Percentiles rank a stretch among this genome's conserved stretches.
Evolutionary conservation across 805 yeast species (phyloP).

Genomic region (Saccharomycopsis fermentans): DNA sequence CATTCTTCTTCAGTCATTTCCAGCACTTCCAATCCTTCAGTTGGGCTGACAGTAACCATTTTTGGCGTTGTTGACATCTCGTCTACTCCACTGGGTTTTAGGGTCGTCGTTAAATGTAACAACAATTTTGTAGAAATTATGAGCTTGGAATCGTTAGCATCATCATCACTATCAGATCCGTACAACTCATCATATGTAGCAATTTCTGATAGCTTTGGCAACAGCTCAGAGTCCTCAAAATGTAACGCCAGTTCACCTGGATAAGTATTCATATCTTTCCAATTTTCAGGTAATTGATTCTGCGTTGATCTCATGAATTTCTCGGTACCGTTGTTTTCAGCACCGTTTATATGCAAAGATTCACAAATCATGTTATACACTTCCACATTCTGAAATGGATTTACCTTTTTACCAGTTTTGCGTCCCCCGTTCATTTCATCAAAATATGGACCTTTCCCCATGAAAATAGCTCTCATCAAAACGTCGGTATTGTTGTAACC

Average conservation of each 20-base stretch:
- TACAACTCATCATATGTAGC: constrained; percentile 26
- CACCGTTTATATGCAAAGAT: constrained; percentile 40
- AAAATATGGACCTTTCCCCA: constrained; percentile 78
- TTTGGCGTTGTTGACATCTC: not conserved
- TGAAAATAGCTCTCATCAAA: constrained; percentile 73
- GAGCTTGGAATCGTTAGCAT: not conserved
- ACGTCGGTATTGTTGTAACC: constrained; percentile 74
- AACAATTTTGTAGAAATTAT: not conserved
- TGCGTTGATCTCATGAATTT: constrained; percentile 20
- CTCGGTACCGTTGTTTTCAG: constrained; percentile 49
- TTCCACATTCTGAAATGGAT: constrained; percentile 65
- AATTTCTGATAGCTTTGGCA: constrained; percentile 22
- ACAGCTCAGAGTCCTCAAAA: constrained; percentile 33
- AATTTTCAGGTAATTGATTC: constrained; percentile 28
- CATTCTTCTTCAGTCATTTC: not conserved
- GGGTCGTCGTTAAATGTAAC: not conserved
- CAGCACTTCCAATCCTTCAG: not conserved
- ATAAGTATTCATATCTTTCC: constrained; percentile 39
- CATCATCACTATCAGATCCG: not conserved
- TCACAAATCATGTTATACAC: constrained; percentile 70
- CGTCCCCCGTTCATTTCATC: constrained; percentile 18
- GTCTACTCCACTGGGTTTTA: not conserved
- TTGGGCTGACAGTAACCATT: not conserved
- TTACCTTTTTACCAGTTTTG: constrained; percentile 25
- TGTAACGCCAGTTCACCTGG: constrained; percentile 33